Conservation (phyloP, 306 rosid genomes). For the Pyrus pyrifolia region DNA sequence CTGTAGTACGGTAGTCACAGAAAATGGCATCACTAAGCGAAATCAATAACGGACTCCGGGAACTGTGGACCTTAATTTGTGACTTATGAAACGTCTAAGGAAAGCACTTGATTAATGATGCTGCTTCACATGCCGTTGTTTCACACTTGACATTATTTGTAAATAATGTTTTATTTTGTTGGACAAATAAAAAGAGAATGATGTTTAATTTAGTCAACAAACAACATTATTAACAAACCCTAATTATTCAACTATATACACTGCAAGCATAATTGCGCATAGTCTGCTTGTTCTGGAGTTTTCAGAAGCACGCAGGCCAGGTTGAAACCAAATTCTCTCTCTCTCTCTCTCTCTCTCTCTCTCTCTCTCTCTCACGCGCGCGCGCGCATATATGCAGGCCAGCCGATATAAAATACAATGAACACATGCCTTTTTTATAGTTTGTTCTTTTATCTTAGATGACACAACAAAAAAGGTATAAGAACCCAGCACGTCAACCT, state of each 20-base stretch:
- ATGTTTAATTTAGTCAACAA: slow-evolving; percentile 20
- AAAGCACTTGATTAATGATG: slow-evolving; percentile 9
- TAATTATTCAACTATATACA: slow-evolving; percentile 26
- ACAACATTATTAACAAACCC: slow-evolving; percentile 12
- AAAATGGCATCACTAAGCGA: background rate
- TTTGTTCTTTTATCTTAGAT: slow-evolving; percentile 2
- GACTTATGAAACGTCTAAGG: slow-evolving; percentile 11
- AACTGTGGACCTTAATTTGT: background rate
- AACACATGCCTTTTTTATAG: background rate
- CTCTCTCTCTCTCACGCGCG: background rate
- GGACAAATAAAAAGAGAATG: slow-evolving; percentile 10
- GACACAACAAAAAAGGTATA: slow-evolving; percentile 5
- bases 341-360: slow-evolving; percentile 11
- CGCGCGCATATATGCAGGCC: background rate
- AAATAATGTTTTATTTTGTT: too few relatives aligned
- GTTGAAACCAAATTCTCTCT: background rate
- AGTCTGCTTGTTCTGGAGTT: background rate
- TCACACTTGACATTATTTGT: background rate
- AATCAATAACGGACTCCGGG: background rate
- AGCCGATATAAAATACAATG: background rate
- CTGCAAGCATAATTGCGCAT: slow-evolving; percentile 5
- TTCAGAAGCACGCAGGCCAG: background rate
- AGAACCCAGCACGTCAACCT: slow-evolving; percentile 14
- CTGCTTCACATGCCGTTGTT: slow-evolving; percentile 4
- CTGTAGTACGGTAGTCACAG: background rate